Evolutionary conservation across 169 alveolate genomes (phyloP).

Genomic region (Plasmodium blacklocki): DNA sequence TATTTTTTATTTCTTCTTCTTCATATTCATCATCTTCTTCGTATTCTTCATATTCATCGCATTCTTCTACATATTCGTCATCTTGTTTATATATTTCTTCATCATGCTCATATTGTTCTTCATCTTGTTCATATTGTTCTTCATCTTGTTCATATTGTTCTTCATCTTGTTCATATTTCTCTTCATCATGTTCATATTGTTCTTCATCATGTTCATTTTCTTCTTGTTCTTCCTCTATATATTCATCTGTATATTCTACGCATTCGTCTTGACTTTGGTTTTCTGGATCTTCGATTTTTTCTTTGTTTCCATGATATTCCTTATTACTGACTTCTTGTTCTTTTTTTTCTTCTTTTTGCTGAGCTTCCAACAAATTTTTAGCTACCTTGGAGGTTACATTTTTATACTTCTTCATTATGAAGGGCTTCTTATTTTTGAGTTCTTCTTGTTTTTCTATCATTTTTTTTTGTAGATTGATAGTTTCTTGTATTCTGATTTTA

Average conservation of each 20-base stretch:
- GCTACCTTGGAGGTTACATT: slow-evolving; percentile 55
- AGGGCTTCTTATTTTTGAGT: slow-evolving; percentile 38
- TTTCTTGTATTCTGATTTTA: slow-evolving; percentile 26
- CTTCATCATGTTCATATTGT: neutral
- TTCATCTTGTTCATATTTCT: neutral
- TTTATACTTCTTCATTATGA: slow-evolving; percentile 45
- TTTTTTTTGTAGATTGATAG: slow-evolving; percentile 28
- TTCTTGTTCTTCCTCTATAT: neutral
- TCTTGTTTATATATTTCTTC: neutral
- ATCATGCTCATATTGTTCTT: neutral
- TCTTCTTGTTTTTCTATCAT: slow-evolving; percentile 37
- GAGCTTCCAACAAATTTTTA: neutral
- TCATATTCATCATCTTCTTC: slow-evolving; percentile 5
- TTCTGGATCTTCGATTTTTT: neutral
- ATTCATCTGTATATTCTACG: slow-evolving; percentile 4
- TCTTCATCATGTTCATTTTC: neutral
- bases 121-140: neutral
- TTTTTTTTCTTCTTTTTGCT: neutral
- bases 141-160: slow-evolving; percentile 20
- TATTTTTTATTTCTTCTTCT: neutral
- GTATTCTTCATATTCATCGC: neutral
- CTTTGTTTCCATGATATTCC: neutral
- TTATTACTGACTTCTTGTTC: neutral
- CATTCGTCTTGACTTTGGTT: neutral
- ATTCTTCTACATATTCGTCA: slow-evolving; percentile 11